These are phyloP conservation scores for Colletotrichum aenigma DNA, from an alignment of 2,329 filamentous ascomycete genomes.

Conservation along the genomic window DNA sequence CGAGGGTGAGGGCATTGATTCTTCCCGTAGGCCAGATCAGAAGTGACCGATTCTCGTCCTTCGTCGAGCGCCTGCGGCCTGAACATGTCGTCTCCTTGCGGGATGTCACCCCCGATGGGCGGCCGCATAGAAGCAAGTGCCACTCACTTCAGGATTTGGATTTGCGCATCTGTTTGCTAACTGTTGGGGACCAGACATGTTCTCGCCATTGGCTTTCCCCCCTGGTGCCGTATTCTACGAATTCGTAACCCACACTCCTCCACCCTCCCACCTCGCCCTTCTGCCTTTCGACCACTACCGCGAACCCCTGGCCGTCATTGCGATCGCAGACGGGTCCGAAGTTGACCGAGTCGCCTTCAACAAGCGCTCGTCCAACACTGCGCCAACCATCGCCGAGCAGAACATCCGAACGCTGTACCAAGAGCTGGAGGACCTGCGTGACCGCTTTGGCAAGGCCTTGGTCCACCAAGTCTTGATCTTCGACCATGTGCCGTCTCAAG, in stretches of 20 bases:
- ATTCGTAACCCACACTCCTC: conserved; percentile 78
- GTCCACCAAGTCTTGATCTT: conserved; percentile 83
- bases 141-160: not conserved
- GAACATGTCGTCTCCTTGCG: conserved; percentile 84
- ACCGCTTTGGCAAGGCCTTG: conserved; percentile 76
- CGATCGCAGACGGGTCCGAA: conserved; percentile 81
- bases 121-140: conserved; percentile 81
- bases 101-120: conserved; percentile 84
- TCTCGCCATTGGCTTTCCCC: conserved; percentile 88
- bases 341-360: conserved; percentile 58
- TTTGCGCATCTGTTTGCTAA: not conserved
- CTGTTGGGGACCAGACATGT: conserved; percentile 70
- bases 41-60: conserved; percentile 77
- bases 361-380: conserved; percentile 58
- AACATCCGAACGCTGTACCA: conserved; percentile 65
- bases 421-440: conserved; percentile 73
- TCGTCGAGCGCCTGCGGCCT: conserved; percentile 76
- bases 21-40: conserved; percentile 88
- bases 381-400: conserved; percentile 55
- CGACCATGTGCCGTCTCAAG: conserved; percentile 63
- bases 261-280: conserved; percentile 78
- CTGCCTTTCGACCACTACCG: conserved; percentile 91
- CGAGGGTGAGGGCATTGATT: conserved; percentile 85
- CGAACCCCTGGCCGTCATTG: conserved; percentile 82
- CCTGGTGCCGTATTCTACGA: conserved; percentile 88